Evolutionary conservation across 805 yeast species (phyloP), one percentile per base, ranked within the genome.

Genomic region (Lipomyces mesembrius): DNA sequence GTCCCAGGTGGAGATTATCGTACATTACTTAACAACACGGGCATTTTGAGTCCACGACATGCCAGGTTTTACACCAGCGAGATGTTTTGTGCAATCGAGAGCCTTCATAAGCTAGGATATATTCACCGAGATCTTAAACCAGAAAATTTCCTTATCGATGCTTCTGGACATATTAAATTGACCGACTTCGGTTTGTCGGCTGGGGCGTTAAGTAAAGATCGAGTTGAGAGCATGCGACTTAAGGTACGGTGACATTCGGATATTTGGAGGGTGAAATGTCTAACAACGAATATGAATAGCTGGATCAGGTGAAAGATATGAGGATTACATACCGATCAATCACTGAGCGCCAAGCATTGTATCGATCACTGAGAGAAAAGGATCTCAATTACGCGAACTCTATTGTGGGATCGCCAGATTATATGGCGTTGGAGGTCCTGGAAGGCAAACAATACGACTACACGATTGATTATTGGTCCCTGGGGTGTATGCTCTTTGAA

Each of bases 1-100:
- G 99, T 95, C n/a, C 98, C 99, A 8, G 99, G 99, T 66, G 99
- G 99, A 62, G 99, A 95, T 77, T 95, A 91, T 81, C 88, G 99
- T 76, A 95, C 99, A 0, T 80, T 95, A 67, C 84, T 95, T 71
- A 93, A 92, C 78, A 94, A 93, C 77, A 94, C 98, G 5, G 97
- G 97, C 46, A 90, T 90, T 65, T 81, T 95, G 72, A 90, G 91
- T 68, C 97, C 98, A 1, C 92, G 96, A 2, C 99, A 95, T 76
- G 96, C 98, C 0, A 85, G 98, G 66, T 95, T 95, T 80, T 95
- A 95, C 77, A 85, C 95, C 71, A 87, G 94, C 69, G 98, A 95
- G 79, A 95, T 95, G 99, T 94, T 95, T 79, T 88, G 92, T 57
- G 91, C 98, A 0, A 92, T 95, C 22, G 92, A 94, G 74, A 92